A percentile compares a stretch with the other conserved stretches of the same genome.
Conservation (phyloP, 345 rosid species). For the Gossypium anomalum region DNA sequence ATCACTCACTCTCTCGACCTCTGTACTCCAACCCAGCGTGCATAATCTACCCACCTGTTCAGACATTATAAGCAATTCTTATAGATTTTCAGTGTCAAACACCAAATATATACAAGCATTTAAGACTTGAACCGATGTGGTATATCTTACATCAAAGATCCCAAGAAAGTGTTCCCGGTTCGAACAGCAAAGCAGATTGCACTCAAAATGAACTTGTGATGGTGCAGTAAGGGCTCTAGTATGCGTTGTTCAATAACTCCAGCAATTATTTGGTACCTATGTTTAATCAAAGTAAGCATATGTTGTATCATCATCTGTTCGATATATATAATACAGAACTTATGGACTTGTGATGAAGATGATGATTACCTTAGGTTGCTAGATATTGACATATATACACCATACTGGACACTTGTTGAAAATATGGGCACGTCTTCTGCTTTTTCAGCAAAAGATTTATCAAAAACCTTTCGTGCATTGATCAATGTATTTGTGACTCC, state of each 20-base stretch:
- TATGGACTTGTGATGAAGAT: not conserved
- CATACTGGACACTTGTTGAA: constrained; percentile 61
- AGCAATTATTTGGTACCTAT: constrained; percentile 72
- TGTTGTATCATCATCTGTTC: not conserved
- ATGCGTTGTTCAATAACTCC: constrained; percentile 71
- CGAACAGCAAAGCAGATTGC: constrained; percentile 65
- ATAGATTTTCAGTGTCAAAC: not conserved
- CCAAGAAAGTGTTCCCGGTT: constrained; percentile 81
- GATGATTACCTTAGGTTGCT: constrained; percentile 64
- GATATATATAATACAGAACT: not conserved
- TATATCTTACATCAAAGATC: constrained; percentile 57
- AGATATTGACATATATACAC: constrained; percentile 72
- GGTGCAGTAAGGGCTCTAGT: constrained; percentile 61
- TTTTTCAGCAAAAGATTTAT: constrained; percentile 49
- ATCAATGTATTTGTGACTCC: constrained; percentile 55
- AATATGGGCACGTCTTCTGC: constrained; percentile 63
- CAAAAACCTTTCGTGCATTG: constrained; percentile 52
- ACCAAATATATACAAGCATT: not conserved
- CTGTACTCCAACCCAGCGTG: constrained; percentile 60
- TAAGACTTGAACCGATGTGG: not conserved
- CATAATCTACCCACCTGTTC: constrained; percentile 84
- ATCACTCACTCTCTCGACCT: constrained; percentile 29
- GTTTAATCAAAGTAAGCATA: not conserved
- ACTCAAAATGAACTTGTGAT: constrained; percentile 50
- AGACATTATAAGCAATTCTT: not conserved